Base-by-base conservation (phyloP, 371 early-diverging fungal species). In the Apophysomyces ossiformis region DNA sequence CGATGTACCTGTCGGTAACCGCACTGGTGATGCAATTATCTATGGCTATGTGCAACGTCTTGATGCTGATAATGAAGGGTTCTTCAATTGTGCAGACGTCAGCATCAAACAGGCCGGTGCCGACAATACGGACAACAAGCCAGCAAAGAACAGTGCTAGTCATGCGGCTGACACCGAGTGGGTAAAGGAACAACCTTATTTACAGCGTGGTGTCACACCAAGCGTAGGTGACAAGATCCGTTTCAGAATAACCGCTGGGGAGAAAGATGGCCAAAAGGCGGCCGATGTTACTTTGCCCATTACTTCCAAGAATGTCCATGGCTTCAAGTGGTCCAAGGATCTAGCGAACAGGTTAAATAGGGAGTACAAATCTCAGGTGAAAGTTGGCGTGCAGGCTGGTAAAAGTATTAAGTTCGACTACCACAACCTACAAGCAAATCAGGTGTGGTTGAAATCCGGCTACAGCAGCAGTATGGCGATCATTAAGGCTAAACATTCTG, bases 121-220 rank as follows among this genome's bases (percentile, higher is more conserved):
- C 57, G 54, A 71, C 5, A 59, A 26, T 26, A 26, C 26, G 26
- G 26, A 75, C 37, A 73, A 75, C n/a, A 74, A 76, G 56, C 89
- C 80, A 2, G 2, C 26, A 56, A 58, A 60, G n/a, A 63, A 70
- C 32, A 78, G 85, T 26, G 26, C 26, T 6, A 77, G 83, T 62
- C 74, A 83, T 45, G 92, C 89, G 76, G 87, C 92, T 75, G 93
- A 90, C 71, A 82, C 85, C 39, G 82, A 86, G 13, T 75, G 93
- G 44, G 83, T 50, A n/a, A 26, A 15, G 4, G 0, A 7, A 18
- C n/a, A 50, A 26, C 50, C 18, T 18, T 50, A 18, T 9, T 18
- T 50, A 26, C 50, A 15, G 7, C 9, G 21, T 9, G 21, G 21
- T 15, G 6, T 50, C 7, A 21, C 87, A 38, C 90, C 93, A 80